A percentile compares a stretch with the other conserved stretches of the same genome.
These are phyloP conservation scores for Shiraia sp. DNA, from an alignment of 2,329 filamentous ascomycete species.

Conservation along the genomic window DNA sequence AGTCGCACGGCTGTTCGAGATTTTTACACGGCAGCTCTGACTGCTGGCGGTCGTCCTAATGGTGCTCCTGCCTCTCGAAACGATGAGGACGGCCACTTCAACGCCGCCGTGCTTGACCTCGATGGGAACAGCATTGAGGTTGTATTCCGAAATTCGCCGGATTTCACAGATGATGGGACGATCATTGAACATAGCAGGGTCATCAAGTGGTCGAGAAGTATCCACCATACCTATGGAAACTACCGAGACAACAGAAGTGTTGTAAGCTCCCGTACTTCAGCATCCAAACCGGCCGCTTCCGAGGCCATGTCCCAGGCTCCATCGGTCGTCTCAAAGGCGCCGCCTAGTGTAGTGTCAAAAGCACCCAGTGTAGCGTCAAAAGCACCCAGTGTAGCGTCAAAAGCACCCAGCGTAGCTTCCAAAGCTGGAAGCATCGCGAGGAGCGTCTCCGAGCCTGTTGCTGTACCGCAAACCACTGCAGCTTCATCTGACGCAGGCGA, in stretches of 20 bases:
- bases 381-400: too few species aligned
- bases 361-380: constrained; percentile 19
- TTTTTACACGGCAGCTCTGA: constrained; percentile 72
- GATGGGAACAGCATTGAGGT: constrained; percentile 86
- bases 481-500: constrained; percentile 42
- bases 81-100: constrained; percentile 61
- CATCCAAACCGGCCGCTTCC: constrained; percentile 28
- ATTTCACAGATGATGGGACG: constrained; percentile 44
- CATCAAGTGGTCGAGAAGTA: constrained; percentile 45
- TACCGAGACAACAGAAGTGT: constrained; percentile 38
- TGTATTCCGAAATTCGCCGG: constrained; percentile 59
- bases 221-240: constrained; percentile 36
- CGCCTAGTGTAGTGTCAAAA: constrained; percentile 18
- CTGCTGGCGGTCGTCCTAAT: constrained; percentile 64
- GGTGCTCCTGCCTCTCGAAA: constrained; percentile 60
- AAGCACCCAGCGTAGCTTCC: constrained; percentile 15
- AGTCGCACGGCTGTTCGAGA: constrained; percentile 67
- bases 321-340: constrained; percentile 24
- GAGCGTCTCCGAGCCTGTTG: constrained; percentile 38
- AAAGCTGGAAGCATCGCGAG: constrained; percentile 32
- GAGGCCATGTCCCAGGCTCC: constrained; percentile 28
- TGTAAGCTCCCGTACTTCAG: constrained; percentile 30
- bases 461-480: constrained; percentile 27
- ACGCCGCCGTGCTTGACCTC: constrained; percentile 70
- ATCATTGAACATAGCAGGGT: constrained; percentile 51